Evolutionary conservation across 1,284 basidiomycete genomes (phyloP), one percentile per base, ranked within the genome.

Genomic region (Austroboletus niveus): DNA sequence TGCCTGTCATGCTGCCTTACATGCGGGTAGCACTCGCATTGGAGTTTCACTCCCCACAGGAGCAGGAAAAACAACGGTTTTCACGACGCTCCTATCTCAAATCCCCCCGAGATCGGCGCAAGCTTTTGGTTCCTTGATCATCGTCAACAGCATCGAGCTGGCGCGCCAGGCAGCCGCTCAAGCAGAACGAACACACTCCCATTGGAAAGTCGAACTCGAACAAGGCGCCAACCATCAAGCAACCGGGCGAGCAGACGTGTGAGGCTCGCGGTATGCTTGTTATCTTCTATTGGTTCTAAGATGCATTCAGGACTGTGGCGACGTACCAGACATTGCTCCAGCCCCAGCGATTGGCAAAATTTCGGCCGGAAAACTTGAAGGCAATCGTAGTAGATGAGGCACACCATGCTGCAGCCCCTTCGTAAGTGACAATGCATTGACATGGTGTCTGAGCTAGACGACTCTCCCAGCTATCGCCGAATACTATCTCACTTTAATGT

Each of bases 1-100:
- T 20, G 82, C 90, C 4, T 97, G 94, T 64, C 73, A 87, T 3
- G 76, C 80, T 11, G 90, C 94, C 2, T 74, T 98, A 20, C 64
- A 71, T 27, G 66, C 72, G 24, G 82, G 84, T 14, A 78, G 72
- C 29, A 82, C 82, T 2, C 85, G 94, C 22, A 89, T 98, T 44
- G 94, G 94, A n/a, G 91, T 96, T 22, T 95, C 90, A 12, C 78
- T 94, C 1, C 94, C 94, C 10, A 97, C 95, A 20, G 92, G 93
- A 11, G 84, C 90, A 29, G 95, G 95, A 8, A 98, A 98, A 70
- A 98, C 95, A 1, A 92, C 91, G 1, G 89, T 95, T 52, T 98
- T 95, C 72, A 86, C 94, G 47, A 82, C 83, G 6, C 78, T 95
- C 17, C 75, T 95, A 10, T 82, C 85, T 9, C 77, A 80, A 20